Percentiles rank a stretch among this genome's conserved stretches.
Evolutionary conservation across 352 stramenopile species (phyloP).

Genomic region (Phytophthora capsici): DNA sequence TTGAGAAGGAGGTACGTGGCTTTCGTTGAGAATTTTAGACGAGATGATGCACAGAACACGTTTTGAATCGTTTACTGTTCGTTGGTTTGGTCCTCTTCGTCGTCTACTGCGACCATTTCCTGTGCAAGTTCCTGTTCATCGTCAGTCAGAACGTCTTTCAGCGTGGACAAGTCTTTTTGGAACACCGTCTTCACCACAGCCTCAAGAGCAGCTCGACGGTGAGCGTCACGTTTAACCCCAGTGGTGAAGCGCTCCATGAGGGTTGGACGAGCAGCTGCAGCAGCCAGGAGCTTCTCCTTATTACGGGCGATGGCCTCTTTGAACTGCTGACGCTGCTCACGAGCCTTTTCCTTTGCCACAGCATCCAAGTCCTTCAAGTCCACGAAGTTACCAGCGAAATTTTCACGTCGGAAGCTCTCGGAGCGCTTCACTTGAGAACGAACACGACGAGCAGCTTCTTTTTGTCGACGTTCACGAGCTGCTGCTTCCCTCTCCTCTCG

Average conservation of each 20-base stretch:
- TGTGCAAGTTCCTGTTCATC: conserved; percentile 69
- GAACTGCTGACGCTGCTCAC: conserved; percentile 65
- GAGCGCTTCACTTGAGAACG: conserved; percentile 57
- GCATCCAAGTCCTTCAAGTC: conserved; percentile 47
- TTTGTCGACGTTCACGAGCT: conserved; percentile 47
- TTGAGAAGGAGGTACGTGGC: conserved; percentile 6
- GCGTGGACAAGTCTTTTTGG: conserved; percentile 53
- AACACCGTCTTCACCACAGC: conserved; percentile 81
- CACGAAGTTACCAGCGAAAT: conserved; percentile 57
- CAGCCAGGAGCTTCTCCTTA: conserved; percentile 57
- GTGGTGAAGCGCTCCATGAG: conserved; percentile 84
- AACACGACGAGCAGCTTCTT: conserved; percentile 59
- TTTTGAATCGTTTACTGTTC: conserved; percentile 4
- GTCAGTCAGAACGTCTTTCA: conserved; percentile 73
- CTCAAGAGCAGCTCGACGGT: conserved; percentile 72
- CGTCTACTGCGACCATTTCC: conserved; percentile 53
- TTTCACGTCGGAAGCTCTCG: conserved; percentile 53
- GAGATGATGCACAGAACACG: conserved; percentile 8
- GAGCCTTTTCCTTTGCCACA: conserved; percentile 59
- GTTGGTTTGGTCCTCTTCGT: conserved; percentile 20
- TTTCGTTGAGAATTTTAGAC: conserved; percentile 2
- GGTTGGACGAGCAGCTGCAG: conserved; percentile 56
- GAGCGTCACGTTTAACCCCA: conserved; percentile 68
- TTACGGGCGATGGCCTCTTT: conserved; percentile 69
- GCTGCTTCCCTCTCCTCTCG: conserved; percentile 53